Evolutionary conservation across 2,329 filamentous ascomycete species (phyloP).

Genomic region (Fusarium sp.): DNA sequence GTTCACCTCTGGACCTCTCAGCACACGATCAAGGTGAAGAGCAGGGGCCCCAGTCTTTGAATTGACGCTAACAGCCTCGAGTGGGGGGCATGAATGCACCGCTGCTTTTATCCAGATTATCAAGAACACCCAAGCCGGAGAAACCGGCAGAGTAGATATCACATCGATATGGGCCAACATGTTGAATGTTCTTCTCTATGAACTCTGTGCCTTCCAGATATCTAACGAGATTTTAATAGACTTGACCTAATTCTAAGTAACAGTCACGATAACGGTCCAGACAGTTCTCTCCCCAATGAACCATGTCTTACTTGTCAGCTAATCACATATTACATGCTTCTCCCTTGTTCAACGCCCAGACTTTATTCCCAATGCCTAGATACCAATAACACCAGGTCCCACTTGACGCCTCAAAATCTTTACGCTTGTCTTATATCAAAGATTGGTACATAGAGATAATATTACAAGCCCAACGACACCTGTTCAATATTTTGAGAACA

Average conservation of each 20-base stretch:
- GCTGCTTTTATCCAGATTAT: conserved; percentile 36
- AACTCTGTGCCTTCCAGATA: background rate
- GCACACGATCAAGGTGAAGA: conserved; percentile 1
- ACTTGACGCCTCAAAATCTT: conserved; percentile 23
- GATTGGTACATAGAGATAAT: background rate
- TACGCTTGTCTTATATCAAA: conserved; percentile 1
- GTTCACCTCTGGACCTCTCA: background rate
- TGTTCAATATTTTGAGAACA: conserved; percentile 3
- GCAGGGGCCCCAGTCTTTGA: conserved; percentile 23
- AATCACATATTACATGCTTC: conserved; percentile 14
- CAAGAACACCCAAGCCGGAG: conserved; percentile 31
- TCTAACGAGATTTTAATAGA: background rate
- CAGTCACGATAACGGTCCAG: conserved; percentile 7
- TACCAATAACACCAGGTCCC: conserved; percentile 1
- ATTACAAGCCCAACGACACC: conserved; percentile 3
- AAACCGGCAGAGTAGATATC: conserved; percentile 20
- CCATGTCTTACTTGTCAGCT: conserved; percentile 24
- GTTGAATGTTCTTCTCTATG: background rate
- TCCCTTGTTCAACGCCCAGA: conserved; percentile 28
- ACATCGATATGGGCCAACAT: background rate
- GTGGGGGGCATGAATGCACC: conserved; percentile 34
- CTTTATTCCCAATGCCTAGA: conserved; percentile 5
- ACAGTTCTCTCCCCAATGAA: background rate
- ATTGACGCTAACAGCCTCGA: conserved; percentile 37
- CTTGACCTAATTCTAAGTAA: background rate